Conservation (phyloP, 495 filamentous ascomycete genomes). For the Hypoxylon perforatum region DNA sequence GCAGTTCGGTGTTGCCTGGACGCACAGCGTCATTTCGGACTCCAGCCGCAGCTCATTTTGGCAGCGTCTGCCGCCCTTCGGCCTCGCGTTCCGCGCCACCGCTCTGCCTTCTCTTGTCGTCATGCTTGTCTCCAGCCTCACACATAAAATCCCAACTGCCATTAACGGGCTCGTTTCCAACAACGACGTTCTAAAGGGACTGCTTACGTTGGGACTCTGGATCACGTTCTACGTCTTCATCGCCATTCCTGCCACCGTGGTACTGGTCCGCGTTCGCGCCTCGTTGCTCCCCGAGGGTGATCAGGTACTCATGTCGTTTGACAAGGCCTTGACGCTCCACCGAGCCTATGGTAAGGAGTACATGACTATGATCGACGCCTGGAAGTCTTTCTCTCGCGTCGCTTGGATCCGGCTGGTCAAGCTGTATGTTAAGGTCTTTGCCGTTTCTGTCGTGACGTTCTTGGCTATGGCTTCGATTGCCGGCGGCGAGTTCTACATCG, state of each 20-base stretch:
- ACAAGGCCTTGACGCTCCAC: conserved; percentile 27
- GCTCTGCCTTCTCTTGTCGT: conserved; percentile 5
- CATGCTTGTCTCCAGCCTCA: background rate
- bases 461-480: conserved; percentile 53
- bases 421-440: conserved; percentile 64
- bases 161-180: background rate
- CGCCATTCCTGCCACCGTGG: conserved; percentile 19
- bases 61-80: conserved; percentile 19
- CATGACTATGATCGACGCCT: conserved; percentile 70
- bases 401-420: conserved; percentile 66
- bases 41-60: conserved; percentile 18
- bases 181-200: background rate
- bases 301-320: conserved; percentile 31
- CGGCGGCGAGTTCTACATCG: background rate
- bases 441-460: conserved; percentile 53
- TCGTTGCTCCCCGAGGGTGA: conserved; percentile 43
- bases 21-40: conserved; percentile 27
- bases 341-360: conserved; percentile 58
- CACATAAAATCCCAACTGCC: background rate
- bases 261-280: conserved; percentile 37
- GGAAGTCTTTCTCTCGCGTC: conserved; percentile 69
- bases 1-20: conserved; percentile 23
- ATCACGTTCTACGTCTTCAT: background rate
- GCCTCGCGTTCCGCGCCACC: conserved; percentile 18
- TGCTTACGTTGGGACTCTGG: background rate